Percentiles rank a stretch among this genome's conserved stretches.
Conservation (phyloP, 768 basidiomycete genomes). For the Lactarius sp. region DNA sequence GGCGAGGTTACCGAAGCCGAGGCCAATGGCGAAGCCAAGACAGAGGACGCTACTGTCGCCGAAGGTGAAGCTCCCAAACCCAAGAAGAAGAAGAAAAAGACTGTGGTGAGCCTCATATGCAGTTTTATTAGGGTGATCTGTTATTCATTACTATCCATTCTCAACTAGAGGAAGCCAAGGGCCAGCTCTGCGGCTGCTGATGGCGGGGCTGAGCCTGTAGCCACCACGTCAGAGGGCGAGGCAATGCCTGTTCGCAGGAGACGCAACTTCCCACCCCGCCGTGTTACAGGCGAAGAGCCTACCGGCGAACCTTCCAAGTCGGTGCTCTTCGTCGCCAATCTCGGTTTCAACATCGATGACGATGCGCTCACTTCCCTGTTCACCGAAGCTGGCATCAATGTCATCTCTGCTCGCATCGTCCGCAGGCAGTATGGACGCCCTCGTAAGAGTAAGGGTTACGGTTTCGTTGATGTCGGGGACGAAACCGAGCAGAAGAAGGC, state of each 20-base stretch:
- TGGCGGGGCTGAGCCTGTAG: constrained; percentile 36
- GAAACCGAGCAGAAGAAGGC: constrained; percentile 91
- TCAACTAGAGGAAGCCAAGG: constrained; percentile 43
- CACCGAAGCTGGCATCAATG: constrained; percentile 76
- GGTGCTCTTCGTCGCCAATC: constrained; percentile 95
- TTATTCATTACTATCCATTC: constrained; percentile 39
- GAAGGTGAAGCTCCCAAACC: constrained; percentile 58
- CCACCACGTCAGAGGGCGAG: constrained; percentile 38
- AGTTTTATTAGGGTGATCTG: constrained; percentile 28
- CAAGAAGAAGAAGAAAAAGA: constrained; percentile 80
- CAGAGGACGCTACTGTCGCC: constrained; percentile 48
- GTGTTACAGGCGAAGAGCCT: constrained; percentile 78
- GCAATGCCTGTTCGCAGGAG: constrained; percentile 49
- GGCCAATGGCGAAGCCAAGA: constrained; percentile 68
- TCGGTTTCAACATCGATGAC: constrained; percentile 91
- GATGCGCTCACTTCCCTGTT: constrained; percentile 75
- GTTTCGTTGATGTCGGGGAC: constrained; percentile 91
- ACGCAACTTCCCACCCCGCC: constrained; percentile 52
- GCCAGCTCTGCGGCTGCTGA: constrained; percentile 33
- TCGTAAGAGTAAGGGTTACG: constrained; percentile 92
- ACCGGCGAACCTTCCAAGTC: constrained; percentile 84
- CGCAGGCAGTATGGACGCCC: constrained; percentile 78
- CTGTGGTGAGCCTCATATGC: constrained; percentile 36
- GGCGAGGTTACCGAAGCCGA: constrained; percentile 90
- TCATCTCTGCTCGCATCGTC: constrained; percentile 86